Conservation (phyloP, 2,329 filamentous ascomycete genomes). For the Leptodontidium sp. region DNA sequence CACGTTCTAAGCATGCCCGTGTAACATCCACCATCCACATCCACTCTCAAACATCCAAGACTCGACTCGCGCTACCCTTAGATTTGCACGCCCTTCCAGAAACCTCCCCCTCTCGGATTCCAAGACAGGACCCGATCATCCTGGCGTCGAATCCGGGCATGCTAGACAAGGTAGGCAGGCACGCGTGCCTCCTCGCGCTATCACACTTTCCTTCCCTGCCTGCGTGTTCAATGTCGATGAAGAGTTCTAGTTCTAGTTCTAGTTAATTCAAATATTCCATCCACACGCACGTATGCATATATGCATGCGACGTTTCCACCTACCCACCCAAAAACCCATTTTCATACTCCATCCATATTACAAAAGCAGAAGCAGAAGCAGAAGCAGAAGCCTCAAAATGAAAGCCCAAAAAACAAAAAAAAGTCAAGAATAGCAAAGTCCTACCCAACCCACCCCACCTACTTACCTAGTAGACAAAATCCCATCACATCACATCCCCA, state of each 20-base stretch:
- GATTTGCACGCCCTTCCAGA: too few relatives aligned
- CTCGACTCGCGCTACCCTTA: too few relatives aligned
- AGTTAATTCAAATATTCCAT: too few relatives aligned
- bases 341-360: neutral
- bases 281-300: neutral
- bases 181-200: neutral
- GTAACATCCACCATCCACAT: too few relatives aligned
- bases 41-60: too few relatives aligned
- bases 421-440: neutral
- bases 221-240: too few relatives aligned
- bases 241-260: too few relatives aligned
- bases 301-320: slow-evolving; percentile 4
- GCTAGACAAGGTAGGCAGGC: neutral
- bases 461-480: too few relatives aligned
- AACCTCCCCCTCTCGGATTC: neutral
- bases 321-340: neutral
- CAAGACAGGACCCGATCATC: neutral
- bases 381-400: neutral
- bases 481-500: neutral
- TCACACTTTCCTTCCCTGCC: neutral
- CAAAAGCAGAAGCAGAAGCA: too few relatives aligned
- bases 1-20: neutral
- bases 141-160: slow-evolving; percentile 3
- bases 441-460: too few relatives aligned
- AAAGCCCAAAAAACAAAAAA: too few relatives aligned